Evolutionary conservation across 2,329 filamentous ascomycete genomes (phyloP).

Genomic region (Magnaporthiopsis incrustans): DNA sequence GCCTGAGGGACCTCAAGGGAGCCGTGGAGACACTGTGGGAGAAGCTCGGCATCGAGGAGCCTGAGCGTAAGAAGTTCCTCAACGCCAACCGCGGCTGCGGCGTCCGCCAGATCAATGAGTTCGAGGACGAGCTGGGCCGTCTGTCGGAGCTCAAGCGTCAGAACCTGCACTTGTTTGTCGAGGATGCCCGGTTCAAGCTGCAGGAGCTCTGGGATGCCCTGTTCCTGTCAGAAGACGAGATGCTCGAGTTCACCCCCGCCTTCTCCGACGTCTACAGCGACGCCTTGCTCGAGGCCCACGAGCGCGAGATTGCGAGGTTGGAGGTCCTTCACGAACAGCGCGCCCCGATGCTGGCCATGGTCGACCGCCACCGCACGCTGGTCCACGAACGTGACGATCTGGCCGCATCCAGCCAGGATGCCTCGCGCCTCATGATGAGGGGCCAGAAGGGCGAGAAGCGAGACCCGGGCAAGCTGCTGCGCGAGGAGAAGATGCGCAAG

Average conservation of each 20-base stretch:
- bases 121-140: slow-evolving; percentile 79
- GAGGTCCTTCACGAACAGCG: slow-evolving; percentile 81
- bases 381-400: slow-evolving; percentile 83
- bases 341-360: slow-evolving; percentile 69
- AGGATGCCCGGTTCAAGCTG: slow-evolving; percentile 82
- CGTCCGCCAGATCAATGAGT: slow-evolving; percentile 87
- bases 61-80: slow-evolving; percentile 77
- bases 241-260: slow-evolving; percentile 94
- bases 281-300: slow-evolving; percentile 87
- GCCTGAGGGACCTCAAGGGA: slow-evolving; percentile 62
- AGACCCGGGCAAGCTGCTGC: slow-evolving; percentile 84
- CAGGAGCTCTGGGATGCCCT: slow-evolving; percentile 93
- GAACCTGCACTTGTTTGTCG: slow-evolving; percentile 91
- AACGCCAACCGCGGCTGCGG: slow-evolving; percentile 85
- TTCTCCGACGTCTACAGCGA: slow-evolving; percentile 98
- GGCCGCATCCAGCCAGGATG: slow-evolving; percentile 85
- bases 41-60: slow-evolving; percentile 73
- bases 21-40: slow-evolving; percentile 86
- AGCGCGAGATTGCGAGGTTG: slow-evolving; percentile 78
- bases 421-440: slow-evolving; percentile 83
- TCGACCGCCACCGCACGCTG: slow-evolving; percentile 76
- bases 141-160: slow-evolving; percentile 91
- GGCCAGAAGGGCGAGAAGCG: slow-evolving; percentile 90
- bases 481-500: slow-evolving; percentile 98
- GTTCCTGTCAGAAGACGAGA: slow-evolving; percentile 95